phyloP scores from a whole-genome alignment of 1,284 basidiomycete genomes.

The Ustilago hordei region DNA sequence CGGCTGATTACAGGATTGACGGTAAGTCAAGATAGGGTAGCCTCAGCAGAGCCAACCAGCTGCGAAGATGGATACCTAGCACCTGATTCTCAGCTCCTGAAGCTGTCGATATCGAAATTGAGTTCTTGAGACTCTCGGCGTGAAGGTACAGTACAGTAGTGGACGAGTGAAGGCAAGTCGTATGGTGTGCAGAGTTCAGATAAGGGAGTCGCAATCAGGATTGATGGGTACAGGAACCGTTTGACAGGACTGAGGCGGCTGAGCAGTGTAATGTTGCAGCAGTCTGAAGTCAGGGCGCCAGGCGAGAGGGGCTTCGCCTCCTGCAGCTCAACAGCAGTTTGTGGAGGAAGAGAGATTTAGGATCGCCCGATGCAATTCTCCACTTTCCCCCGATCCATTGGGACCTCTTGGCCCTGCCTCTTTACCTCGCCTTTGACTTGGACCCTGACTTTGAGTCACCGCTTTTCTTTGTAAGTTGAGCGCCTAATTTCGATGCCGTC shows the following conservation, averaged over 20 bases:
- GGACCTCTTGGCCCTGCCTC: neutral
- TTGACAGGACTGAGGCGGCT: neutral
- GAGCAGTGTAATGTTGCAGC: neutral
- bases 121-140: neutral
- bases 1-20: neutral
- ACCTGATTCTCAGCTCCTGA: too few relatives aligned
- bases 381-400: neutral
- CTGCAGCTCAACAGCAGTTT: neutral
- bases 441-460: conserved; percentile 10
- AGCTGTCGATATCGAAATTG: neutral
- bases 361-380: neutral
- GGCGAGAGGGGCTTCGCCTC: conserved; percentile 21
- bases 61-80: too few relatives aligned
- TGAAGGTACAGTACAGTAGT: neutral
- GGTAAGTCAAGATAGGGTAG: neutral
- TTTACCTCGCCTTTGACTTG: neutral
- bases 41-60: neutral
- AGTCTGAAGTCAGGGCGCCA: neutral
- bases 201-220: neutral
- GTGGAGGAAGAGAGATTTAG: neutral
- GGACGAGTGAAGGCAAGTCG: neutral
- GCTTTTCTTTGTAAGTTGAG: neutral
- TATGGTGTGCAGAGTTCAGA: neutral
- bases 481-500: conserved; percentile 8
- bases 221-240: conserved; percentile 11